A percentile compares a stretch with the other conserved stretches of the same genome.
phyloP scores from a whole-genome alignment of 495 filamentous ascomycete species.

The Apodospora peruviana region DNA sequence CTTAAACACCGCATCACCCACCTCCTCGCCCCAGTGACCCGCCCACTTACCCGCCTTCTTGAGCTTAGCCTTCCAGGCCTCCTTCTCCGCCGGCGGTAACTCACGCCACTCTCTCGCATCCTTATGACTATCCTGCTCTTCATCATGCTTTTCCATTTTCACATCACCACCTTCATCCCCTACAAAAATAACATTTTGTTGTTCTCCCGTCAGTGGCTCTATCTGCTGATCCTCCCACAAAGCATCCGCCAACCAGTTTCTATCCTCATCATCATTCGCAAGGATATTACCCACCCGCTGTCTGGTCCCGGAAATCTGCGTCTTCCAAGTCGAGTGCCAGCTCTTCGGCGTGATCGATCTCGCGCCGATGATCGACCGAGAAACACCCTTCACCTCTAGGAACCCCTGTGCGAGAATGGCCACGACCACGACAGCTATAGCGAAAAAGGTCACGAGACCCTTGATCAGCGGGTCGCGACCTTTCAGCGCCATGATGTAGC shows the following conservation, averaged over 20 bases:
- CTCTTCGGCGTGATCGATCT: slow-evolving; percentile 16
- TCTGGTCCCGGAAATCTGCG: neutral
- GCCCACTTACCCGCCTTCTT: slow-evolving; percentile 65
- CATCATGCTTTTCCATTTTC: slow-evolving; percentile 39
- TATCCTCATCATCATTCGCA: neutral
- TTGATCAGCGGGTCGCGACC: slow-evolving; percentile 43
- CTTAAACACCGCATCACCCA: slow-evolving; percentile 68
- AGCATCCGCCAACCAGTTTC: neutral
- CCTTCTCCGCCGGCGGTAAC: slow-evolving; percentile 50
- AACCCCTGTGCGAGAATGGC: slow-evolving; percentile 59
- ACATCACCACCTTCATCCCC: slow-evolving; percentile 21
- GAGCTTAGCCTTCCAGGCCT: slow-evolving; percentile 63
- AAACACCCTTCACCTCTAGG: slow-evolving; percentile 59
- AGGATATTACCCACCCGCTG: neutral
- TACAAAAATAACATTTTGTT: slow-evolving; percentile 12
- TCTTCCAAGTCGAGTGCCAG: slow-evolving; percentile 15
- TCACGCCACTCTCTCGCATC: slow-evolving; percentile 60
- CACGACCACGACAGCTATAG: slow-evolving; percentile 50
- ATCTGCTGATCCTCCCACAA: neutral
- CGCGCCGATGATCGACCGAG: slow-evolving; percentile 50
- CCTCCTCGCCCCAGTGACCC: slow-evolving; percentile 51
- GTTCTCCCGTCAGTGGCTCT: neutral
- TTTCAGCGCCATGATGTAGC: slow-evolving; percentile 65
- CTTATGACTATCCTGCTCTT: slow-evolving; percentile 27
- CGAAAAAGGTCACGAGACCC: slow-evolving; percentile 41